These are phyloP conservation scores for Pinus taeda DNA, from an alignment of 75 land plant species.

Conservation along the genomic window DNA sequence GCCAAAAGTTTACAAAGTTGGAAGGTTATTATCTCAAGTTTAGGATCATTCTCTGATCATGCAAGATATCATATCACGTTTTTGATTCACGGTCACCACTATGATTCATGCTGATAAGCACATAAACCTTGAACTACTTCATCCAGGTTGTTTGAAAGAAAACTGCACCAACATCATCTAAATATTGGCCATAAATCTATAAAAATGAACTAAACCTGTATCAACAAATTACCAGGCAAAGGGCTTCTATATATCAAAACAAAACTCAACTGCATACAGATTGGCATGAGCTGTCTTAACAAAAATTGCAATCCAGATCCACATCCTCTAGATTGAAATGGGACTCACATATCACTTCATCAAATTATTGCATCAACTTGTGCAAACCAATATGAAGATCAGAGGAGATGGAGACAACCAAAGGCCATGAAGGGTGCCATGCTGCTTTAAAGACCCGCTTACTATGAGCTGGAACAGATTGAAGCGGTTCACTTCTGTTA, in stretches of 20 bases:
- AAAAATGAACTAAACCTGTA: slow-evolving; percentile 1
- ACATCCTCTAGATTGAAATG: background rate
- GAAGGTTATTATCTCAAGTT: background rate
- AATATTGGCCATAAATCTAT: background rate
- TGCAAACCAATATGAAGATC: slow-evolving; percentile 90
- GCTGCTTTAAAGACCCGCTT: slow-evolving; percentile 88
- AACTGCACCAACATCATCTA: background rate
- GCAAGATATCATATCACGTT: background rate
- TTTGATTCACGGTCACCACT: background rate
- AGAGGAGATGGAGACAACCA: slow-evolving; percentile 86
- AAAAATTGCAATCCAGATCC: background rate
- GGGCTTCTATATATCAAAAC: slow-evolving; percentile 1
- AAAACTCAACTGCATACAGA: background rate
- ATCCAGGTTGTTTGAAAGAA: background rate
- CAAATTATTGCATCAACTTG: slow-evolving; percentile 18
- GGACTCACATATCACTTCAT: background rate
- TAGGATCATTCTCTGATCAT: background rate
- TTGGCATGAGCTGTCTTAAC: background rate
- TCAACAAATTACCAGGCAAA: background rate
- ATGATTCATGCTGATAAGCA: background rate
- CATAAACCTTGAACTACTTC: background rate
- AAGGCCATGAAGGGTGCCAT: slow-evolving; percentile 73
- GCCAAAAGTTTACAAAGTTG: no score
- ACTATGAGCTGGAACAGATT: slow-evolving; percentile 79
- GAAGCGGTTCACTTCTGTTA: slow-evolving; percentile 57